These are phyloP conservation scores for Starmerella etchellsii DNA, from an alignment of 805 yeast genomes.

Conservation along the genomic window DNA sequence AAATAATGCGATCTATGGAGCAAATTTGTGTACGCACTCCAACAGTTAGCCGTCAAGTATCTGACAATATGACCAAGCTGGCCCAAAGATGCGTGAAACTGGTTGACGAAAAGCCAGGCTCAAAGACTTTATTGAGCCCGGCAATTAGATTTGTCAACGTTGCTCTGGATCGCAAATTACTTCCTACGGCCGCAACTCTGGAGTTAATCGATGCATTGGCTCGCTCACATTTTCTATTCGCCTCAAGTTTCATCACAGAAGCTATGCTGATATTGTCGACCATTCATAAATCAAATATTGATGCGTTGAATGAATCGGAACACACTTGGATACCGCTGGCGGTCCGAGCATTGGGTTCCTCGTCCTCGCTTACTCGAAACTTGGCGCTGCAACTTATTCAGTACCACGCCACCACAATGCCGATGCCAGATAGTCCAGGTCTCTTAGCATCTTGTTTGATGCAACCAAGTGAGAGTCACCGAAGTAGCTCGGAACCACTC, in stretches of 20 bases:
- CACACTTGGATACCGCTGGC: constrained; percentile 10
- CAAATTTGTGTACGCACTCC: constrained; percentile 3
- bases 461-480: constrained; percentile 2
- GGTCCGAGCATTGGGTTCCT: constrained; percentile 6
- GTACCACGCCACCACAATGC: background rate
- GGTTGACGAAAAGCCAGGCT: constrained; percentile 2
- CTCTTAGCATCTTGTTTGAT: background rate
- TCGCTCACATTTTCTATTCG: constrained; percentile 1
- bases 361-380: constrained; percentile 2
- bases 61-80: background rate
- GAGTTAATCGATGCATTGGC: constrained; percentile 2
- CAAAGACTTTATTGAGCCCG: constrained; percentile 16
- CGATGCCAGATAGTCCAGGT: constrained; percentile 1
- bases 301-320: background rate
- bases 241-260: constrained; percentile 5
- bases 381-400: constrained; percentile 2
- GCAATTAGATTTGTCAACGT: constrained; percentile 9
- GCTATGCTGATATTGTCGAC: constrained; percentile 2
- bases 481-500: constrained; percentile 2
- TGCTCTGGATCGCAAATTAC: constrained; percentile 3
- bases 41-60: background rate
- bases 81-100: constrained; percentile 8
- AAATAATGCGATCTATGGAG: constrained; percentile 16
- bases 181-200: background rate
- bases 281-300: background rate